Conservation (phyloP, 257 asterid genomes). For the Cinchona pubescens region DNA sequence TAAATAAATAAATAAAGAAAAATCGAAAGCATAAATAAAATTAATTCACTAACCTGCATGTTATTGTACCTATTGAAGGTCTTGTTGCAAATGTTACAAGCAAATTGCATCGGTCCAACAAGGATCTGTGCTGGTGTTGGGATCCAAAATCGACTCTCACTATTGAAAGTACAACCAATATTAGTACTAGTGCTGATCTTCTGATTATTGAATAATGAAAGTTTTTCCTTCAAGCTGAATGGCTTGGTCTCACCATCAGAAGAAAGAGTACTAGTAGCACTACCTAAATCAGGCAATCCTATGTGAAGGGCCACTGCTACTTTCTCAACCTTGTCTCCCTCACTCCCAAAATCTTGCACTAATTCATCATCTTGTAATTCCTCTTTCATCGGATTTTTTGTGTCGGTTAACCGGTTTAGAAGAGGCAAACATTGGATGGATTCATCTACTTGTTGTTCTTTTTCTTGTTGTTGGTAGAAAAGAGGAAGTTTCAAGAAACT, state of each 20-base stretch:
- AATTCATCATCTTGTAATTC: slow-evolving; percentile 20
- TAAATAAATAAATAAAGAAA: no score
- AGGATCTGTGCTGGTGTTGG: slow-evolving; percentile 93
- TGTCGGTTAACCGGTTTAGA: slow-evolving; percentile 53
- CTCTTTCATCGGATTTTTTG: slow-evolving; percentile 31
- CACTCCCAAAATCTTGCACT: not conserved
- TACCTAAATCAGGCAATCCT: slow-evolving; percentile 75
- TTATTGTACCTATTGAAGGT: slow-evolving; percentile 92
- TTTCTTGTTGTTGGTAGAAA: slow-evolving; percentile 33
- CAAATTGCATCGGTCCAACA: slow-evolving; percentile 89
- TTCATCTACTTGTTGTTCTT: slow-evolving; percentile 18
- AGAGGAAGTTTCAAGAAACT: slow-evolving; percentile 50
- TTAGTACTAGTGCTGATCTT: slow-evolving; percentile 7
- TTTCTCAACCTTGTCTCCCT: slow-evolving; percentile 37
- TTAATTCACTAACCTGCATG: slow-evolving; percentile 74
- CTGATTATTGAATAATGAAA: slow-evolving; percentile 5
- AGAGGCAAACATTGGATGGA: slow-evolving; percentile 71
- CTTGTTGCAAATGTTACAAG: slow-evolving; percentile 80
- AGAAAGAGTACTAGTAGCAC: slow-evolving; percentile 20
- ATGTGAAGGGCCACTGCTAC: slow-evolving; percentile 63
- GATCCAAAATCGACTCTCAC: slow-evolving; percentile 71
- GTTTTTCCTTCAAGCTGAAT: slow-evolving; percentile 28
- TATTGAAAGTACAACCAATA: slow-evolving; percentile 28
- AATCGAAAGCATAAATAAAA: not conserved
- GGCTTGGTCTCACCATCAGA: slow-evolving; percentile 17